Evolutionary conservation across 2,329 filamentous ascomycete genomes (phyloP).

Genomic region (Pseudogymnoascus sp.): DNA sequence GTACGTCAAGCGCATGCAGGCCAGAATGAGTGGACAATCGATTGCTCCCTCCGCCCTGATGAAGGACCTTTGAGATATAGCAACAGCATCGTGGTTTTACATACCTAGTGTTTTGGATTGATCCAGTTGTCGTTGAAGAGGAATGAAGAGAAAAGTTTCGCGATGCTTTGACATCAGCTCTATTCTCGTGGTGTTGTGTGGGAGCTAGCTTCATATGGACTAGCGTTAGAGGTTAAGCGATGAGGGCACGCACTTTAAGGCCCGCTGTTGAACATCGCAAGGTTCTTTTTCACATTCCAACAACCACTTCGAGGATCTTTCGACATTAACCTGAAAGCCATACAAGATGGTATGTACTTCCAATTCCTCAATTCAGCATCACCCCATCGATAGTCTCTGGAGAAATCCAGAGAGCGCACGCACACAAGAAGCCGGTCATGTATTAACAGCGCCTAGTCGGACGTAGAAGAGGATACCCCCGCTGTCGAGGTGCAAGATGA

Average conservation of each 20-base stretch:
- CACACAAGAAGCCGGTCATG: neutral
- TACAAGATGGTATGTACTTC: conserved; percentile 50
- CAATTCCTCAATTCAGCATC: neutral
- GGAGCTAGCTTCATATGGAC: neutral
- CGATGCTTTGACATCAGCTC: conserved; percentile 6
- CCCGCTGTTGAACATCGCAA: conserved; percentile 8
- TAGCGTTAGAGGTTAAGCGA: neutral
- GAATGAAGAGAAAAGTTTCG: neutral
- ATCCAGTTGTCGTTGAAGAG: conserved; percentile 7
- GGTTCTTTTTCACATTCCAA: neutral
- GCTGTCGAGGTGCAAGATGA: conserved; percentile 74
- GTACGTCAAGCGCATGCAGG: conserved; percentile 3
- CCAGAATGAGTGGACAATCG: conserved; percentile 30
- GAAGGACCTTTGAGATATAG: conserved; percentile 21
- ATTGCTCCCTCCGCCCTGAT: conserved; percentile 45
- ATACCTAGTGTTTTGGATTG: conserved; percentile 6
- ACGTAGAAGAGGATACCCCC: conserved; percentile 99
- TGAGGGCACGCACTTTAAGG: conserved; percentile 8
- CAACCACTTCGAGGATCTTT: conserved; percentile 58
- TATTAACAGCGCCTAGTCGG: conserved; percentile 57
- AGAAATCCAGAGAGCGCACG: neutral
- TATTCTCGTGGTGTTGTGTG: neutral
- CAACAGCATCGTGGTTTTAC: neutral
- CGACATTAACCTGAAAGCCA: conserved; percentile 44
- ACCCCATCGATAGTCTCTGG: conserved; percentile 7